Conservation (phyloP, 768 basidiomycete genomes). For the Tephrocybe rancida region DNA sequence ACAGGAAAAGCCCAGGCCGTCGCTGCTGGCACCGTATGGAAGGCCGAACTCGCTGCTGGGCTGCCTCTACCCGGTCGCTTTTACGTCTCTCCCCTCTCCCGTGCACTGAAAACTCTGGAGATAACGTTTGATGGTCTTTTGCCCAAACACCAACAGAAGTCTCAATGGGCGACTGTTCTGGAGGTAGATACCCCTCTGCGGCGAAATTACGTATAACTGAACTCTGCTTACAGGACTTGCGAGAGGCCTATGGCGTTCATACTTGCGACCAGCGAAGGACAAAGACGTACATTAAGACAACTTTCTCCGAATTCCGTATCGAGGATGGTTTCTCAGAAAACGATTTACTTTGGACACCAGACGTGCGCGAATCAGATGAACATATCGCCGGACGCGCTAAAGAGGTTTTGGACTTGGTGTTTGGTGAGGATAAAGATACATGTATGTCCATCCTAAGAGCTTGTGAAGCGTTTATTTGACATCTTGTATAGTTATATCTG, state of each 20-base stretch:
- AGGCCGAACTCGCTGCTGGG: constrained; percentile 38
- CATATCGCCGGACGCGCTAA: constrained; percentile 51
- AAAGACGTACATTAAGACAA: constrained; percentile 44
- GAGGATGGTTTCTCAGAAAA: constrained; percentile 63
- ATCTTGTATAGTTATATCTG: constrained; percentile 52
- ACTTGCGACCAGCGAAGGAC: constrained; percentile 69
- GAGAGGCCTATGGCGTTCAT: constrained; percentile 68
- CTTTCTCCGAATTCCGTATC: constrained; percentile 56
- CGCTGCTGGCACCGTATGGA: constrained; percentile 48
- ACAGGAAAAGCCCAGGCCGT: constrained; percentile 60
- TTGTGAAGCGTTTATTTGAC: constrained; percentile 21
- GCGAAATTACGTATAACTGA: neutral
- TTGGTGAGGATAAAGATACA: constrained; percentile 42
- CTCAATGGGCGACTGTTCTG: constrained; percentile 1
- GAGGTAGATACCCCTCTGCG: neutral
- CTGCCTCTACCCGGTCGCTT: constrained; percentile 57
- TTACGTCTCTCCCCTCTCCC: constrained; percentile 65
- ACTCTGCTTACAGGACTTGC: constrained; percentile 50
- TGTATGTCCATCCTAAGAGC: constrained; percentile 34
- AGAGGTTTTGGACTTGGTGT: constrained; percentile 56
- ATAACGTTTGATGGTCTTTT: constrained; percentile 48
- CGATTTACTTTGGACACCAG: constrained; percentile 61
- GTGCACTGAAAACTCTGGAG: constrained; percentile 59
- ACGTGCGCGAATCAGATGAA: constrained; percentile 52
- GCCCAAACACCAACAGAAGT: neutral